These are phyloP conservation scores for Articulospora tetracladia DNA, from an alignment of 495 filamentous ascomycete genomes.

Conservation along the genomic window DNA sequence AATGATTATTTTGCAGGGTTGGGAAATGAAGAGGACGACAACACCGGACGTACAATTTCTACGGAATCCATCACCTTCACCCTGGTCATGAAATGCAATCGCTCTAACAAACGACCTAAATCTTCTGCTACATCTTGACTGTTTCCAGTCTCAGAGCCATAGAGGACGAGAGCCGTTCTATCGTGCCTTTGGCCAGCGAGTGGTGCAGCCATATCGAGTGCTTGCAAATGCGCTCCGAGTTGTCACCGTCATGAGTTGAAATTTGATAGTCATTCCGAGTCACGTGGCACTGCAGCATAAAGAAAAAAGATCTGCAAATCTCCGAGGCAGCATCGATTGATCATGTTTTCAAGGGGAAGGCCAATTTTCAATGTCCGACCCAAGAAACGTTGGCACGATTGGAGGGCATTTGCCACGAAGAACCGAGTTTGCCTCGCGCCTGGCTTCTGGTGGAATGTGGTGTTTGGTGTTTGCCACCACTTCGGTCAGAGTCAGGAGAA, in stretches of 20 bases:
- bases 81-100: constrained; percentile 70
- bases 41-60: constrained; percentile 56
- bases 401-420: background rate
- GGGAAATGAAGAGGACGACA: background rate
- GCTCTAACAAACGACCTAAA: constrained; percentile 64
- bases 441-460: no score
- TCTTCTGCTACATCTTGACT: constrained; percentile 85
- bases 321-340: background rate
- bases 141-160: constrained; percentile 94
- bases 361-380: background rate
- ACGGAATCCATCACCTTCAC: constrained; percentile 74
- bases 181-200: constrained; percentile 26
- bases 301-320: constrained; percentile 8
- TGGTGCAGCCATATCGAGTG: constrained; percentile 17
- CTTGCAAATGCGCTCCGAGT: background rate
- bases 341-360: background rate
- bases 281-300: constrained; percentile 4
- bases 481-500: background rate
- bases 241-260: background rate
- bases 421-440: background rate
- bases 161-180: constrained; percentile 73
- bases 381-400: background rate
- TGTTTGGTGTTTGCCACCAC: no score
- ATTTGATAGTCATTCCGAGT: background rate
- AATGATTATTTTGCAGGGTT: background rate